Base-by-base conservation (phyloP, 108 stramenopile species). In the Bacterosira constricta region DNA sequence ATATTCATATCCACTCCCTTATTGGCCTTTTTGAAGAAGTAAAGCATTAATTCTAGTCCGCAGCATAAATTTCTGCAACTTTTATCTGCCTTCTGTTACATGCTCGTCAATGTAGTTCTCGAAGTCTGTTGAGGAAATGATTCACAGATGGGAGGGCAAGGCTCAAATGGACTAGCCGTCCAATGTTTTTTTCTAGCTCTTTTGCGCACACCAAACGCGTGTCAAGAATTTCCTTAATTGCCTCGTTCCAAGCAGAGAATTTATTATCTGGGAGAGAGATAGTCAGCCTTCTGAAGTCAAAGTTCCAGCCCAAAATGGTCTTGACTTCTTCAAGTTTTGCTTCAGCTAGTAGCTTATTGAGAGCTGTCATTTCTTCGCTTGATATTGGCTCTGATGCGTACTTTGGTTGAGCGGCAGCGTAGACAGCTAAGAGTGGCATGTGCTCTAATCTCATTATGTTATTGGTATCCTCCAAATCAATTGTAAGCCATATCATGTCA, bases 51-150 rank as follows among this genome's bases (percentile, higher is more conserved):
- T 2, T 36, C 12, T 6, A 39, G 27, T 69, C 68, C 12, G 18
- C 21, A 12, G 6, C 9, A 21, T 34, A 21, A 15, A 47, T 30
- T 7, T n/a, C 30, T 17, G 17, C 2, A 8, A 49, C 9, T 36
- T 31, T 57, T 32, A 58, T 37, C 37, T 1, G 17, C 12, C 46
- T 25, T 23, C 44, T 44, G 20, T 56, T 63, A 3, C 23, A 27
- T 10, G 63, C 39, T 26, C 31, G 9, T 5, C 17, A 1, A 26
- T 29, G 56, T 0, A 79, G 55, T 1, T 39, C 42, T 46, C 59
- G 1, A 0, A 73, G 70, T 3, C 56, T 13, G 34, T 39, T 74
- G 41, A 79, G 10, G 20, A 79, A 79, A 23, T 79, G 77, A 41
- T 65, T 50, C 0, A 71, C 32, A 4, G 18, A 49, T 3, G 69